Evolutionary conservation across 768 basidiomycete genomes (phyloP), one percentile per base, ranked within the genome.

Genomic region (Serendipita indica): DNA sequence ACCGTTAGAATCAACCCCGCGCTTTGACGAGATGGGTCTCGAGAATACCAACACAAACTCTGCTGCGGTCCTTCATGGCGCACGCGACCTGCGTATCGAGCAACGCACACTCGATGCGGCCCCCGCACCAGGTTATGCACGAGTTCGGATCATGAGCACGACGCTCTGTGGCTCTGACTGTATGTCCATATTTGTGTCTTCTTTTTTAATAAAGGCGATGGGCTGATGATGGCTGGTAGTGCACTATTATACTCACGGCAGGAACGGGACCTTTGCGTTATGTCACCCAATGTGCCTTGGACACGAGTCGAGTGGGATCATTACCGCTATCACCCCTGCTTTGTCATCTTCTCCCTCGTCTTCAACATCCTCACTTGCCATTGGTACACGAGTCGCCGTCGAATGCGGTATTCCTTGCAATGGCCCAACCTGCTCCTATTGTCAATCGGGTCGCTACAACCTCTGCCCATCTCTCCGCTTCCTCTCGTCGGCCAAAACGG

Each of bases 341-440:
- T 83, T 84, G 41, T 76, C 66, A 68, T 18, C 33, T n/a, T n/a
- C 52, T 18, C 33, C 30, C 33, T n/a, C n/a, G n/a, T n/a, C n/a
- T n/a, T n/a, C n/a, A n/a, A n/a, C 52, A 10, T 57, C 62, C 4
- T 57, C 60, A 30, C 72, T 91, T 60, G 69, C 72, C 13, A 78
- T 83, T 20, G 91, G 92, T 33, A 86, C 90, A 69, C 82, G 88
- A 58, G 92, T 97, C 57, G 93, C 90, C 27, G 86, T 97, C 68
- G 93, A 97, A 69, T 86, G 89, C 3, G 93, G 93, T 28, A 81
- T 93, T 68, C 82, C 84, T 76, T 97, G 93, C 72, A 79, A 80
- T 59, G 74, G 74, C 39, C 72, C 72, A 62, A 62, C 64, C 32
- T 64, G 64, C 57, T 71, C 70, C 64, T 70, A 16, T 68, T 91